Evolutionary conservation across 495 filamentous ascomycete species (phyloP), one percentile per base, ranked within the genome.

Genomic region (Corynascus novoguineensis): DNA sequence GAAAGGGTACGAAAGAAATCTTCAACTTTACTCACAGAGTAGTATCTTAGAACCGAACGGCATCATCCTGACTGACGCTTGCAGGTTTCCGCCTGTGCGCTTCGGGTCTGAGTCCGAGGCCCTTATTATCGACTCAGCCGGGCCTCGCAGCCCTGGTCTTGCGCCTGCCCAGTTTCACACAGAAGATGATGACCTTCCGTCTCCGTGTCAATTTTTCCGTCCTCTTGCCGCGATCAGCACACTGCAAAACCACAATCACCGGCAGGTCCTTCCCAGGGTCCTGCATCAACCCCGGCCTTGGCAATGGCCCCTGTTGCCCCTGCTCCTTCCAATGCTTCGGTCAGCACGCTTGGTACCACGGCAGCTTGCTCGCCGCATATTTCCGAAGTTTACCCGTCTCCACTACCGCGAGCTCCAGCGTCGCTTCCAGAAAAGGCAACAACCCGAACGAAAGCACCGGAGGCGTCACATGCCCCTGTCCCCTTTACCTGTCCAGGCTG

Each of bases 351-450:
- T 45, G 25, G 27, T 25, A n/a, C n/a, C n/a, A n/a, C n/a, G n/a
- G n/a, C n/a, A n/a, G n/a, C 11, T 1, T 45, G n/a, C 41, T 12
- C 53, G 29, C 31, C 32, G 45, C 17, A 50, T 37, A 57, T 50
- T 57, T 49, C 54, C 54, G 54, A 57, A 4, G 54, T 57, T 57
- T 57, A 50, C n/a, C 54, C 54, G 15, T 47, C n/a, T 28, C 46
- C 45, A 27, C 45, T 11, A n/a, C 54, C n/a, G n/a, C n/a, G n/a
- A n/a, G n/a, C n/a, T n/a, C n/a, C n/a, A n/a, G n/a, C n/a, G n/a
- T 55, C 53, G 53, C 41, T 55, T 55, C 53, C 53, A 31, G 53
- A 22, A 41, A 45, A 4, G 40, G 38, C 51, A 54, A 14, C 38
- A 32, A 29, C 51, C 4, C 32, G 5, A 5, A 21, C 51, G 8